phyloP scores from a whole-genome alignment of 2,329 filamentous ascomycete species.

The Trichoderma atroviride region DNA sequence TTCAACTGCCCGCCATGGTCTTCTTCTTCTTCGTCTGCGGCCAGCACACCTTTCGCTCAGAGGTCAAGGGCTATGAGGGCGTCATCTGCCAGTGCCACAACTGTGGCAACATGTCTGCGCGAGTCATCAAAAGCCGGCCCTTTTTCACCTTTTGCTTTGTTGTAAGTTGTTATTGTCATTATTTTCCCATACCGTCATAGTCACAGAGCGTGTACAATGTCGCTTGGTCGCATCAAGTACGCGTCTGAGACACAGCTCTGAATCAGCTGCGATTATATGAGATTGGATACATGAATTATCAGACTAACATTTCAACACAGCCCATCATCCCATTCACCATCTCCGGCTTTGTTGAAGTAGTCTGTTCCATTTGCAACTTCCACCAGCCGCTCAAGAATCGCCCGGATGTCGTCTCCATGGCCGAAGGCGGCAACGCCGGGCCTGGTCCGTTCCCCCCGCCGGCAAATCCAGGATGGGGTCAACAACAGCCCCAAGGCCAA shows the following conservation, averaged over 20 bases:
- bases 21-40: slow-evolving; percentile 66
- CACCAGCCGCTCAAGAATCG: slow-evolving; percentile 65
- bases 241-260: background rate
- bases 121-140: slow-evolving; percentile 64
- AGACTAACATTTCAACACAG: slow-evolving; percentile 39
- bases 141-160: slow-evolving; percentile 84
- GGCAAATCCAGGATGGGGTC: slow-evolving; percentile 24
- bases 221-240: background rate
- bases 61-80: slow-evolving; percentile 63
- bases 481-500: slow-evolving; percentile 17
- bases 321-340: slow-evolving; percentile 73
- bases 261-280: background rate
- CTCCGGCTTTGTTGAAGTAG: slow-evolving; percentile 68
- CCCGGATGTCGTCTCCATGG: slow-evolving; percentile 58
- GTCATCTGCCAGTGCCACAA: slow-evolving; percentile 66
- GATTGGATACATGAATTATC: background rate
- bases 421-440: slow-evolving; percentile 42
- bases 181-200: background rate
- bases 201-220: background rate
- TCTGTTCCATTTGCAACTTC: slow-evolving; percentile 77
- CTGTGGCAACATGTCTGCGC: slow-evolving; percentile 65
- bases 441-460: slow-evolving; percentile 37
- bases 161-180: slow-evolving; percentile 45
- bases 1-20: slow-evolving; percentile 43
- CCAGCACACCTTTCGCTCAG: slow-evolving; percentile 62